Conservation (phyloP, 2,329 filamentous ascomycete species). For the Tolypocladium amazonense region DNA sequence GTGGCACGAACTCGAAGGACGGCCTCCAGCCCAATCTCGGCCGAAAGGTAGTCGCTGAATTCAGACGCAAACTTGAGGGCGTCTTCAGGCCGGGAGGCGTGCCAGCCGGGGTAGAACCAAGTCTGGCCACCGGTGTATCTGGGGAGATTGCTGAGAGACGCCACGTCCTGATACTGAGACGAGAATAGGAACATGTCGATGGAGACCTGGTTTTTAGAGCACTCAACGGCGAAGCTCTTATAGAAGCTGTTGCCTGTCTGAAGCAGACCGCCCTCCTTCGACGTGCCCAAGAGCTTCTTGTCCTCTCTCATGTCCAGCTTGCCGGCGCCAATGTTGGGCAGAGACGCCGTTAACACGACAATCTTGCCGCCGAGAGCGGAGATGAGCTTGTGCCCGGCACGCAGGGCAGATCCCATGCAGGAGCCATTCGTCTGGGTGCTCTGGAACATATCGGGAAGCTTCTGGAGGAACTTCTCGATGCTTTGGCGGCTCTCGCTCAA, state of each 20-base stretch:
- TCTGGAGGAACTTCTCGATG: constrained; percentile 82
- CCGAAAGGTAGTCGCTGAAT: constrained; percentile 93
- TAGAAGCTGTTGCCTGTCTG: constrained; percentile 96
- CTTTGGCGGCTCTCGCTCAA: constrained; percentile 81
- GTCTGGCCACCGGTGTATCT: constrained; percentile 96
- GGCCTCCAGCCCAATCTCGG: constrained; percentile 91
- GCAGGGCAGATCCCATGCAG: constrained; percentile 89
- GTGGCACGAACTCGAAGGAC: constrained; percentile 92
- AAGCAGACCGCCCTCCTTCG: constrained; percentile 76
- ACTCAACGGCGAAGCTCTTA: constrained; percentile 98
- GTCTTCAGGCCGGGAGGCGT: constrained; percentile 84
- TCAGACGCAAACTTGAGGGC: constrained; percentile 96
- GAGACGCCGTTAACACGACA: constrained; percentile 76
- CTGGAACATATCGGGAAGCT: constrained; percentile 93
- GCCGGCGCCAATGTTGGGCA: constrained; percentile 83
- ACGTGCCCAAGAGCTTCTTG: constrained; percentile 89
- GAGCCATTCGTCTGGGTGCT: constrained; percentile 82
- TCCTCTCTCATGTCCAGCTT: constrained; percentile 91
- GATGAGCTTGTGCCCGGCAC: constrained; percentile 92
- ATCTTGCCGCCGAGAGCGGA: constrained; percentile 92
- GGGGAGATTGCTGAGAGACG: constrained; percentile 88
- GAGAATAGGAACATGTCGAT: constrained; percentile 98
- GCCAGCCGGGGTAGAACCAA: constrained; percentile 98
- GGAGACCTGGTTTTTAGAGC: constrained; percentile 96
- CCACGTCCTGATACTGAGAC: constrained; percentile 93